Evolutionary conservation across 441 rosid genomes (phyloP).

Genomic region (Pelargonium australe): DNA sequence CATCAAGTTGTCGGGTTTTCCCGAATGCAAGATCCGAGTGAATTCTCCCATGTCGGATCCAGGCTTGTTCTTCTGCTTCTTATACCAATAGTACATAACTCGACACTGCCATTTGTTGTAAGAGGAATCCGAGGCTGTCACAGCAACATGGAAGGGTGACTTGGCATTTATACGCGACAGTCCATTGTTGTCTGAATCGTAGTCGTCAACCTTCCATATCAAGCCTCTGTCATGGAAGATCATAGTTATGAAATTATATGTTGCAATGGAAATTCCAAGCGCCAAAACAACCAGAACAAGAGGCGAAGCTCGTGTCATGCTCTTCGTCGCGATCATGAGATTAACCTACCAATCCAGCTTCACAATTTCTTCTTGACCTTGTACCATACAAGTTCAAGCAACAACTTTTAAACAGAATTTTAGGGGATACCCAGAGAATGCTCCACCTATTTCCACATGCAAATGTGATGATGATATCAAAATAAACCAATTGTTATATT

Average conservation of each 20-base stretch:
- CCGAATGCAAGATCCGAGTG: slow-evolving; percentile 63
- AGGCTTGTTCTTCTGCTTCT: slow-evolving; percentile 45
- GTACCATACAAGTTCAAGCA: not conserved
- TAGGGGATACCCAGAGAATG: too few relatives aligned
- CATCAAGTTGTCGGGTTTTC: slow-evolving; percentile 58
- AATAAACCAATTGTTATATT: too few relatives aligned
- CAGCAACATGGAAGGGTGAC: slow-evolving; percentile 52
- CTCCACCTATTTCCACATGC: too few relatives aligned
- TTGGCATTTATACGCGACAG: too few relatives aligned
- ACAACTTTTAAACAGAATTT: too few relatives aligned
- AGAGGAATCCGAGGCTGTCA: slow-evolving; percentile 57
- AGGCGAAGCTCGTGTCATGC: slow-evolving; percentile 47
- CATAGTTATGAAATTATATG: slow-evolving; percentile 58
- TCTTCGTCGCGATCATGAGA: slow-evolving; percentile 21
- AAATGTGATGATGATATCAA: too few relatives aligned
- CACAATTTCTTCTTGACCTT: not conserved
- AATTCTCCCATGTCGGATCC: slow-evolving; percentile 69
- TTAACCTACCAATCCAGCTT: not conserved
- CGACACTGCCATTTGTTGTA: slow-evolving; percentile 74
- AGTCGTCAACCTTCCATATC: slow-evolving; percentile 20
- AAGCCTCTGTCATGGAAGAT: slow-evolving; percentile 39
- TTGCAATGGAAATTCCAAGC: slow-evolving; percentile 54
- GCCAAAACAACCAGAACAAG: slow-evolving; percentile 44
- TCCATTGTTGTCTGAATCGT: too few relatives aligned
- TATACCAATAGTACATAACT: slow-evolving; percentile 70